phyloP scores from a whole-genome alignment of 345 rosid genomes.

The Arabidopsis suecica region DNA sequence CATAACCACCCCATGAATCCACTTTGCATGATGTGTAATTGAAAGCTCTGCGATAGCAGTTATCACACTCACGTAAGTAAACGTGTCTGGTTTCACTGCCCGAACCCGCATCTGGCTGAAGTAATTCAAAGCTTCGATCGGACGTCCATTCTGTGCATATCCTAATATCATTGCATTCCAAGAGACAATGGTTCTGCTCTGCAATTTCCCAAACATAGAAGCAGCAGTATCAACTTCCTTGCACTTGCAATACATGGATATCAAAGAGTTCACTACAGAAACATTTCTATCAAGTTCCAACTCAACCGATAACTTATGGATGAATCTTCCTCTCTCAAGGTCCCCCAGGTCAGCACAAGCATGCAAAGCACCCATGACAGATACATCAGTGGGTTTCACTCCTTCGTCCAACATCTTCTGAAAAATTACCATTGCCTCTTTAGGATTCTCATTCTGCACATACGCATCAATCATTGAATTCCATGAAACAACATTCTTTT shows the following conservation, averaged over 20 bases:
- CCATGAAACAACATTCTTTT: slow-evolving; percentile 74
- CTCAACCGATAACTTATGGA: slow-evolving; percentile 59
- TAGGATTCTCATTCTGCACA: slow-evolving; percentile 66
- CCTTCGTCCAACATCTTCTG: slow-evolving; percentile 70
- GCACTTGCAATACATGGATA: slow-evolving; percentile 84
- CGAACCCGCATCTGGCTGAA: slow-evolving; percentile 58
- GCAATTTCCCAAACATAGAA: slow-evolving; percentile 58
- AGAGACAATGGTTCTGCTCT: slow-evolving; percentile 64
- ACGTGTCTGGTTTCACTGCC: slow-evolving; percentile 63
- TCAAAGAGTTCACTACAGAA: slow-evolving; percentile 75
- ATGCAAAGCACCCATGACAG: slow-evolving; percentile 70
- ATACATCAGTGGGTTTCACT: slow-evolving; percentile 69
- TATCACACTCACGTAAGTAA: slow-evolving; percentile 79
- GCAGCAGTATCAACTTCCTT: slow-evolving; percentile 64
- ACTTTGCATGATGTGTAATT: slow-evolving; percentile 69
- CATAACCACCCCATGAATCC: slow-evolving; percentile 69
- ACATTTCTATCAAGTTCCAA: slow-evolving; percentile 57
- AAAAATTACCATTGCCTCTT: slow-evolving; percentile 64
- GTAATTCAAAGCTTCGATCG: slow-evolving; percentile 66
- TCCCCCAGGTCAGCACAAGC: slow-evolving; percentile 77
- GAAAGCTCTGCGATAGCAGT: slow-evolving; percentile 79
- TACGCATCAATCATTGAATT: slow-evolving; percentile 89
- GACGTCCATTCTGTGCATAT: slow-evolving; percentile 71
- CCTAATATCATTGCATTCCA: slow-evolving; percentile 91
- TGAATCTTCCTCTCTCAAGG: slow-evolving; percentile 60